Conservation (phyloP, 2,329 filamentous ascomycete genomes). For the Boeremia exigua region DNA sequence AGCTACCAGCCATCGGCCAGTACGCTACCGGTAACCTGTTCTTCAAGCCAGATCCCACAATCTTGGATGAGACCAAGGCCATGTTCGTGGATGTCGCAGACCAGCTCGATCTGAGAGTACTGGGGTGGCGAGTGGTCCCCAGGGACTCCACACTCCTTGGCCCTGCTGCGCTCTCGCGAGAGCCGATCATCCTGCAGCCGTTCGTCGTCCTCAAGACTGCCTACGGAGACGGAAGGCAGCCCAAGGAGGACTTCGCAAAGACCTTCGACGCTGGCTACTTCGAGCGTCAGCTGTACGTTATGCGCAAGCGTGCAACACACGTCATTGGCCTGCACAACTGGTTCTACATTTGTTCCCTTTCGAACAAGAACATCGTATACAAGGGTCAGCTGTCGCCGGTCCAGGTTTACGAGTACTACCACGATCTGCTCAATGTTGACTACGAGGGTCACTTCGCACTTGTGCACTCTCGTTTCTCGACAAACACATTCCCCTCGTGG, state of each 20-base stretch:
- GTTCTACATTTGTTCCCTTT: constrained; percentile 97
- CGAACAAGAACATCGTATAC: constrained; percentile 99
- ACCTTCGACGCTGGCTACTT: constrained; percentile 85
- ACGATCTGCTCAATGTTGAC: constrained; percentile 94
- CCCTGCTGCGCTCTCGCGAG: constrained; percentile 88
- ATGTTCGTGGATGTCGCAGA: constrained; percentile 95
- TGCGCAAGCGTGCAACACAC: constrained; percentile 94
- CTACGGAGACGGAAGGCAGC: constrained; percentile 81
- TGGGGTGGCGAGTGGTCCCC: constrained; percentile 96
- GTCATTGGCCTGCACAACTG: constrained; percentile 95
- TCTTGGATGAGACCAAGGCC: constrained; percentile 85
- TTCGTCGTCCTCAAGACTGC: constrained; percentile 88
- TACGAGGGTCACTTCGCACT: constrained; percentile 97
- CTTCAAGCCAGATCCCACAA: constrained; percentile 95
- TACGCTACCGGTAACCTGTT: constrained; percentile 98
- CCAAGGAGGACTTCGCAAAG: constrained; percentile 77
- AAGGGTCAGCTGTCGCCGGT: constrained; percentile 94
- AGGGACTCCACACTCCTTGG: constrained; percentile 92
- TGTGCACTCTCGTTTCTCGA: constrained; percentile 96
- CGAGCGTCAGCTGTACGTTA: constrained; percentile 90
- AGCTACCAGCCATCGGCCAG: constrained; percentile 85
- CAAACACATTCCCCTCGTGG: constrained; percentile 98
- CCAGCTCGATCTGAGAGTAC: constrained; percentile 82
- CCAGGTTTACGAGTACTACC: constrained; percentile 98
- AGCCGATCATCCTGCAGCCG: constrained; percentile 93